Evolutionary conservation across 2,329 filamentous ascomycete genomes (phyloP).

Genomic region (Onygenales sp.): DNA sequence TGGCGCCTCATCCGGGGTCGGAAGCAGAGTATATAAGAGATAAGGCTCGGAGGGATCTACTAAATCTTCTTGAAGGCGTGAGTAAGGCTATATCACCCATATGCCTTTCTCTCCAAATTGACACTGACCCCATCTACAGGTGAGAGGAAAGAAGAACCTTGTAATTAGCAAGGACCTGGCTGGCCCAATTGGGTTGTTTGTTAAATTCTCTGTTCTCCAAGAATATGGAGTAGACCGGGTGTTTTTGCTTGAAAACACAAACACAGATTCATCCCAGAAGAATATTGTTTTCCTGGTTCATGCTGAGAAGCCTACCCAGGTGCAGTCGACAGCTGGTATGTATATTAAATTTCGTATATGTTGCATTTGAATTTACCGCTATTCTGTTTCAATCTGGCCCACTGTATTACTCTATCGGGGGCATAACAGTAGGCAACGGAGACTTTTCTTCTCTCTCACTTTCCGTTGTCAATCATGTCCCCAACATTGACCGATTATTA

Average conservation of each 20-base stretch:
- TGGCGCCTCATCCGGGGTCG: slow-evolving; percentile 35
- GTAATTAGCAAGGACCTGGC: slow-evolving; percentile 86
- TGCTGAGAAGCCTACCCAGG: slow-evolving; percentile 77
- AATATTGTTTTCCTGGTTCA: slow-evolving; percentile 91
- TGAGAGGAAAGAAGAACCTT: slow-evolving; percentile 97
- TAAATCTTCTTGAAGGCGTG: slow-evolving; percentile 90
- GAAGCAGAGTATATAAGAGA: slow-evolving; percentile 39
- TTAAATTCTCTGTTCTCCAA: slow-evolving; percentile 90
- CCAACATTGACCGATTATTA: slow-evolving; percentile 35
- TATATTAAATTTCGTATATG: slow-evolving; percentile 17
- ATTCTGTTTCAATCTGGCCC: neutral
- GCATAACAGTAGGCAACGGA: slow-evolving; percentile 54
- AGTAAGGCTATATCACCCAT: slow-evolving; percentile 42
- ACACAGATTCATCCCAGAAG: slow-evolving; percentile 85
- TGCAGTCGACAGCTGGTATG: slow-evolving; percentile 81
- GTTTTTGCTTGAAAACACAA: slow-evolving; percentile 92
- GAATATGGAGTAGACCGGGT: slow-evolving; percentile 98
- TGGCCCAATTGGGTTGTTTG: slow-evolving; percentile 79
- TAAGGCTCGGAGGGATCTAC: slow-evolving; percentile 71
- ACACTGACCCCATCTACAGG: slow-evolving; percentile 46
- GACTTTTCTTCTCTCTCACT: slow-evolving; percentile 38
- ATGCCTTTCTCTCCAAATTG: slow-evolving; percentile 13
- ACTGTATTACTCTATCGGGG: slow-evolving; percentile 24
- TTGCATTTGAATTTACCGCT: slow-evolving; percentile 9
- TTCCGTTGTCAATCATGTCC: slow-evolving; percentile 50